Base-by-base conservation (phyloP, 495 filamentous ascomycete genomes). In the Daldinia decipiens region DNA sequence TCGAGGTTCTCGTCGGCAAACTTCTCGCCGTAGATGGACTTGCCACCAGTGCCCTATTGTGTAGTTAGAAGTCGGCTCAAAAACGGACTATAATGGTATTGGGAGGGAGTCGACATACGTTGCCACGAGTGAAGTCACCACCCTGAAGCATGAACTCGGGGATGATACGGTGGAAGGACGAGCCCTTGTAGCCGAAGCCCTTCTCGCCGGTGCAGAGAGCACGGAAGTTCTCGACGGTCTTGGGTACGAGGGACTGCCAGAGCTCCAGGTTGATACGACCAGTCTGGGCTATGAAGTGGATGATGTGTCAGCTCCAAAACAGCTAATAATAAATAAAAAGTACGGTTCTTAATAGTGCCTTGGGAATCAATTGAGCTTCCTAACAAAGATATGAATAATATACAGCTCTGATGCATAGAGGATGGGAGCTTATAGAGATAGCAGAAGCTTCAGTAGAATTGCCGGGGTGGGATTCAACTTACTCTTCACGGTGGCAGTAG, bases 121-220 rank as follows among this genome's bases (percentile, higher is more conserved):
- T 97, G 80, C 90, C 89, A 78, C 90, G 91, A 79, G 95, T 99
- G 87, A 98, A 99, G 88, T 99, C 95, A 86, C 95, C 95, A 80
- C 96, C 95, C 87, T 99, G 95, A 80, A 98, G 92, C 95, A 99
- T 99, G 89, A 99, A 99, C 34, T 88, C 76, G 60, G 91, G 91
- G 81, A 99, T 99, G 74, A 99, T 89, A 76, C 95, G 93, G 87
- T 99, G 95, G 90, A 98, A 98, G 59, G 79, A 81, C 60, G 92
- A 95, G 76, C 89, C 89, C 82, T 91, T 88, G 80, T 87, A 90
- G 71, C 93, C 95, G 75, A 89, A 90, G 75, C 96, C 95, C 82
- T 95, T 93, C 87, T 93, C 90, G 76, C 91, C 91, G 32, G 94
- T 97, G 87, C 94, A 98, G 69, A 99, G 91, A 78, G 91, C 90